Conservation (phyloP, 2,329 filamentous ascomycete species). For the Colletotrichum lindemuthianum region DNA sequence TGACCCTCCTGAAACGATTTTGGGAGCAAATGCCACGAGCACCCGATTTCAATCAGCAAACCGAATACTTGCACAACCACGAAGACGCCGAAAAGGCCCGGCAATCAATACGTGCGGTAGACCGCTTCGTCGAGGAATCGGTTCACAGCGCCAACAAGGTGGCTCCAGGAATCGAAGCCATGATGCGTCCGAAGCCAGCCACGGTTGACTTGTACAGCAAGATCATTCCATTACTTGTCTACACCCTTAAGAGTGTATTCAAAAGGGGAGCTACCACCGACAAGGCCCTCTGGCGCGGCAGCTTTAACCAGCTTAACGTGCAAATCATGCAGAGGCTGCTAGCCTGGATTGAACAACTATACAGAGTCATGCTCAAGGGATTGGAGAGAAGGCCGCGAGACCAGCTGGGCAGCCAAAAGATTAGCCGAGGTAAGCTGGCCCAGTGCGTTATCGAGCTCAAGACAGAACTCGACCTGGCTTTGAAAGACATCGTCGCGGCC, state of each 20-base stretch:
- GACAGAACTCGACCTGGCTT: neutral
- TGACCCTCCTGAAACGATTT: slow-evolving; percentile 1
- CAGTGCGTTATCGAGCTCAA: slow-evolving; percentile 8
- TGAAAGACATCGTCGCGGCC: neutral
- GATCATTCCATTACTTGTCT: slow-evolving; percentile 20
- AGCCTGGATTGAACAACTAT: slow-evolving; percentile 15
- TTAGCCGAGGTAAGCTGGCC: slow-evolving; percentile 8
- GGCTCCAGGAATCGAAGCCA: neutral
- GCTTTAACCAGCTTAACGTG: slow-evolving; percentile 19
- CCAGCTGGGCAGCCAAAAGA: neutral
- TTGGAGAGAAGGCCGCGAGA: slow-evolving; percentile 5
- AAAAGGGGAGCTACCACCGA: slow-evolving; percentile 3
- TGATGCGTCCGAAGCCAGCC: slow-evolving; percentile 12
- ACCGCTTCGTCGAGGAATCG: neutral
- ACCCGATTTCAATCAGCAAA: slow-evolving; percentile 11
- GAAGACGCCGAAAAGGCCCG: slow-evolving; percentile 2
- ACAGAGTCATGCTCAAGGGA: slow-evolving; percentile 13
- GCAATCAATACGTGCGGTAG: neutral
- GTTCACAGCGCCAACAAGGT: slow-evolving; percentile 2
- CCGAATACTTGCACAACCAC: slow-evolving; percentile 18
- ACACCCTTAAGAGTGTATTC: slow-evolving; percentile 17
- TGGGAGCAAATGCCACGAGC: slow-evolving; percentile 20
- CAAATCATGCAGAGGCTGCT: slow-evolving; percentile 30
- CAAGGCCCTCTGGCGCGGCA: neutral
- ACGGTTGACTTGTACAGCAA: slow-evolving; percentile 6